Percentiles rank a stretch among this genome's conserved stretches.
Evolutionary conservation across 169 alveolate genomes (phyloP).

Genomic region (Plasmodium adleri): DNA sequence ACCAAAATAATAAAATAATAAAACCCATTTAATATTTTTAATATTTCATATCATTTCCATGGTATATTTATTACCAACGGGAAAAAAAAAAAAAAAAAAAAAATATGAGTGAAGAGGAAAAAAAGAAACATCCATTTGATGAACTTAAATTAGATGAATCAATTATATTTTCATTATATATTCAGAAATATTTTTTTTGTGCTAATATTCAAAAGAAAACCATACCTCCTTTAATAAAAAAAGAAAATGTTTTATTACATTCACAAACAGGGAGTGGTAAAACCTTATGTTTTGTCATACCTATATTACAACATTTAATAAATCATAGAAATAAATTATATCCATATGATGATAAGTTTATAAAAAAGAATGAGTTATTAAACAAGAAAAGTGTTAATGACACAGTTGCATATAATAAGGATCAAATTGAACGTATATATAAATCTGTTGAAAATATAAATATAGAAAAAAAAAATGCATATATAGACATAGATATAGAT

Average conservation of each 20-base stretch:
- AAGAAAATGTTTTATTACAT: slow-evolving; percentile 91
- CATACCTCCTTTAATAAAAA: slow-evolving; percentile 88
- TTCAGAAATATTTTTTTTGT: slow-evolving; percentile 61
- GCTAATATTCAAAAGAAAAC: slow-evolving; percentile 88
- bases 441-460: slow-evolving; percentile 18
- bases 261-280: slow-evolving; percentile 96
- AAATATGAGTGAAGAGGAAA: slow-evolving; percentile 17
- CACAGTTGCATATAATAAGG: not conserved
- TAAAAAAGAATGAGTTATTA: not conserved
- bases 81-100: not conserved
- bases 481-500: slow-evolving; percentile 5
- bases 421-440: slow-evolving; percentile 19
- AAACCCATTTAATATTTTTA: too few species aligned
- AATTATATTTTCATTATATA: slow-evolving; percentile 33
- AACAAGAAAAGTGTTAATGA: not conserved
- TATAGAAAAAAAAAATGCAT: slow-evolving; percentile 11
- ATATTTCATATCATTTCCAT: too few species aligned
- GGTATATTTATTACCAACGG: not conserved
- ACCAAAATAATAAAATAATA: not conserved
- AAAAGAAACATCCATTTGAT: slow-evolving; percentile 34
- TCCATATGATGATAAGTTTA: not conserved
- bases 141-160: slow-evolving; percentile 39
- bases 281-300: slow-evolving; percentile 91
- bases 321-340: slow-evolving; percentile 29
- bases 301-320: slow-evolving; percentile 89